Evolutionary conservation across 352 stramenopile species (phyloP).

Genomic region (Thraustotheca clavata): DNA sequence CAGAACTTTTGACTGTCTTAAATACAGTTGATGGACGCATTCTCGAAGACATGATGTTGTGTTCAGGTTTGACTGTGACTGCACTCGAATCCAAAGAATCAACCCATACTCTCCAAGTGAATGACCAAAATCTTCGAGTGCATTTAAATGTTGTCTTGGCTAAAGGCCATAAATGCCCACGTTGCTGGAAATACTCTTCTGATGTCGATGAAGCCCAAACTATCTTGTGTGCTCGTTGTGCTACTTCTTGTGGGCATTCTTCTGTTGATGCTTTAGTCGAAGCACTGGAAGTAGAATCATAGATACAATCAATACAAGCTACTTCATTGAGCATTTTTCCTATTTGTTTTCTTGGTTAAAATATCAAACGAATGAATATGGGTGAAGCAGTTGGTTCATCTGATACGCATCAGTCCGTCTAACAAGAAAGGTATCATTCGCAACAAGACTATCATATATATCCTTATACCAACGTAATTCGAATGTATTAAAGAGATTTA

Average conservation of each 20-base stretch:
- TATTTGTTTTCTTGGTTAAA: too few species aligned
- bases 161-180: slow-evolving; percentile 75
- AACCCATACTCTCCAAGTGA: slow-evolving; percentile 29
- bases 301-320: too few species aligned
- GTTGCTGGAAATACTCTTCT: slow-evolving; percentile 78
- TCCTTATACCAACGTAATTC: too few species aligned
- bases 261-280: not conserved
- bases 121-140: slow-evolving; percentile 34
- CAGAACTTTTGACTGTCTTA: slow-evolving; percentile 35
- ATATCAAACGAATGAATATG: too few species aligned
- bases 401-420: too few species aligned
- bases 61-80: slow-evolving; percentile 46
- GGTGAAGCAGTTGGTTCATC: too few species aligned
- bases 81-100: slow-evolving; percentile 26
- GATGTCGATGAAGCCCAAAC: slow-evolving; percentile 8
- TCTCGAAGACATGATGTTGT: slow-evolving; percentile 66
- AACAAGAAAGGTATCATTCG: too few species aligned
- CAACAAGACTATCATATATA: too few species aligned
- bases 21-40: slow-evolving; percentile 9
- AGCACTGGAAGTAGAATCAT: too few species aligned
- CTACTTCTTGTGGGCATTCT: not conserved
- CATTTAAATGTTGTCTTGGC: slow-evolving; percentile 49
- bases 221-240: slow-evolving; percentile 8
- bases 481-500: too few species aligned
- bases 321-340: too few species aligned